Conservation (phyloP, 768 basidiomycete species). For the Psilocybe sp. region DNA sequence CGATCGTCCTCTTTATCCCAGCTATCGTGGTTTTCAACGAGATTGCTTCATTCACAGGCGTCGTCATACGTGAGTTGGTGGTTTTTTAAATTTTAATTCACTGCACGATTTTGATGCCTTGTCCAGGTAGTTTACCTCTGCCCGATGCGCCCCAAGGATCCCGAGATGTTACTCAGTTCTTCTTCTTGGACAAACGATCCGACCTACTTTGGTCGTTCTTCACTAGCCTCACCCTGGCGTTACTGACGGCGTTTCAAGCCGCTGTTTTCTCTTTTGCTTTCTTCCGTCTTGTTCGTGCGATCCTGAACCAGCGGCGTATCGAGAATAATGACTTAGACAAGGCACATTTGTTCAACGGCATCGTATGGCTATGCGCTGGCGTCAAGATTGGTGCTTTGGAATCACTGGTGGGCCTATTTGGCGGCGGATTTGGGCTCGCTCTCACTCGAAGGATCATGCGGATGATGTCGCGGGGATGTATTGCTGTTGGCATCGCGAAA, state of each 20-base stretch:
- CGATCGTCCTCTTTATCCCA: conserved; percentile 54
- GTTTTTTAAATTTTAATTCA: not conserved
- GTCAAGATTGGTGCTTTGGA: conserved; percentile 65
- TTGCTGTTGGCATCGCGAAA: conserved; percentile 63
- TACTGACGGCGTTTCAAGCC: conserved; percentile 57
- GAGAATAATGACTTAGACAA: conserved; percentile 43
- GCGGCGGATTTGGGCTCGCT: conserved; percentile 47
- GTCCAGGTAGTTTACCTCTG: conserved; percentile 4
- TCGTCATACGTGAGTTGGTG: conserved; percentile 47
- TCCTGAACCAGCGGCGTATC: conserved; percentile 50
- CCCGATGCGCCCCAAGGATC: conserved; percentile 13
- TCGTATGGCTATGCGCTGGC: conserved; percentile 62
- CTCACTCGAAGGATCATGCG: conserved; percentile 60
- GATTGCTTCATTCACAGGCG: conserved; percentile 62
- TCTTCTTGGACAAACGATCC: conserved; percentile 34
- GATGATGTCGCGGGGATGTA: conserved; percentile 46
- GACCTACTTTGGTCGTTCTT: conserved; percentile 54
- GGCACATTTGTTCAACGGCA: conserved; percentile 53
- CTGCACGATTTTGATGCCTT: not conserved
- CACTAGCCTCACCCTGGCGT: conserved; percentile 55
- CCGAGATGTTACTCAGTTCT: conserved; percentile 32
- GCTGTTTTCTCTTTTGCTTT: conserved; percentile 57
- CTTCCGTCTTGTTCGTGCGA: conserved; percentile 50
- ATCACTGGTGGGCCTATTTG: conserved; percentile 59
- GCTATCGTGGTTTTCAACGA: conserved; percentile 53